Conservation (phyloP, 148 eudicot genomes). For the Camellia lanceoleosa region DNA sequence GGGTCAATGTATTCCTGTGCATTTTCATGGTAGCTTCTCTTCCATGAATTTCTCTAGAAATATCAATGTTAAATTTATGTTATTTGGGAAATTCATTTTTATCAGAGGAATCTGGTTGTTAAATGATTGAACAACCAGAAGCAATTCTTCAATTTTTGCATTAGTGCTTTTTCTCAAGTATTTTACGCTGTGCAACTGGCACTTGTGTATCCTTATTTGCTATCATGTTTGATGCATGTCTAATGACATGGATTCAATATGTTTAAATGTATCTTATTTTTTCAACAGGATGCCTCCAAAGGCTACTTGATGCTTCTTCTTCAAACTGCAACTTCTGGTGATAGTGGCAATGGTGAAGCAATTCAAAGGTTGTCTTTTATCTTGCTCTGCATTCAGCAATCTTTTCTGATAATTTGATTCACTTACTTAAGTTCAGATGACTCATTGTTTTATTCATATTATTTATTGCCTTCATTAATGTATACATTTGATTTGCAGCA, state of each 20-base stretch:
- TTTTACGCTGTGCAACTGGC: not conserved
- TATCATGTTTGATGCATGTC: not conserved
- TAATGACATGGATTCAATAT: not conserved
- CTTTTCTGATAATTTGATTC: constrained; percentile 1
- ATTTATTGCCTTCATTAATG: constrained; percentile 4
- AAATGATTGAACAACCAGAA: not conserved
- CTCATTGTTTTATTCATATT: constrained; percentile 7
- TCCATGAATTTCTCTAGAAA: too few species aligned
- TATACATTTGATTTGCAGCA: constrained; percentile 48
- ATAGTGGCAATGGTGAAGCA: constrained; percentile 70
- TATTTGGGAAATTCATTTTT: not conserved
- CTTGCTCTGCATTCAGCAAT: constrained; percentile 8
- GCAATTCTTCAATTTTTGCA: not conserved
- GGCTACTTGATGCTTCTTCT: constrained; percentile 89
- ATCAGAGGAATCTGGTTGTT: not conserved
- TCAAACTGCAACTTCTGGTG: constrained; percentile 85
- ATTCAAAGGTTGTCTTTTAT: constrained; percentile 68
- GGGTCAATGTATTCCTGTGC: not conserved
- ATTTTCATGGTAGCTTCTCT: constrained; percentile 3
- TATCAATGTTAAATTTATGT: not conserved
- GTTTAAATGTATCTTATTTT: constrained; percentile 2
- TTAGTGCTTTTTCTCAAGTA: not conserved
- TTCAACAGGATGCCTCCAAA: constrained; percentile 78
- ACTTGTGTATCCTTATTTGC: not conserved
- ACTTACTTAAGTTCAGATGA: not conserved